These are phyloP conservation scores for Aureobasidium musti DNA, from an alignment of 2,329 filamentous ascomycete genomes.

Conservation along the genomic window DNA sequence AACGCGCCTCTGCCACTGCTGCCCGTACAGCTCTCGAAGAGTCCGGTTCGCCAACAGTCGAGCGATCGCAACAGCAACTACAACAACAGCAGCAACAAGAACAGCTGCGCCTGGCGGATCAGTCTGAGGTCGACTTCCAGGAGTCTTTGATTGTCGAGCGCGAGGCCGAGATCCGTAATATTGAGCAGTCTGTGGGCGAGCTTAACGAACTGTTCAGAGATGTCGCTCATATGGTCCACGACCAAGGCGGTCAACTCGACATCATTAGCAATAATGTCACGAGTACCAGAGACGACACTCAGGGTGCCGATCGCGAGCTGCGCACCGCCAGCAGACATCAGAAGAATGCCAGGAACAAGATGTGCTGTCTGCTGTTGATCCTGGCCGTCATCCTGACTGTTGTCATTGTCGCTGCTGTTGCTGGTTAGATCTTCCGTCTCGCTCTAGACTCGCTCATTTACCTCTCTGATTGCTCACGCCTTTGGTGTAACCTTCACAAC, in stretches of 20 bases:
- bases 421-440: slow-evolving; percentile 57
- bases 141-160: slow-evolving; percentile 94
- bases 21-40: slow-evolving; percentile 75
- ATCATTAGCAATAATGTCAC: slow-evolving; percentile 88
- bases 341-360: slow-evolving; percentile 92
- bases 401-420: slow-evolving; percentile 79
- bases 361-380: slow-evolving; percentile 87
- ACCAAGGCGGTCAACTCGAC: slow-evolving; percentile 87
- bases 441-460: background rate
- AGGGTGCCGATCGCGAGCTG: slow-evolving; percentile 82
- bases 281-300: slow-evolving; percentile 75
- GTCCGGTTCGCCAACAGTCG: slow-evolving; percentile 45
- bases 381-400: slow-evolving; percentile 86
- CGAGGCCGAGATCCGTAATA: slow-evolving; percentile 94
- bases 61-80: slow-evolving; percentile 56
- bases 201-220: slow-evolving; percentile 96
- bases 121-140: slow-evolving; percentile 97
- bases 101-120: slow-evolving; percentile 77
- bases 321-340: slow-evolving; percentile 87
- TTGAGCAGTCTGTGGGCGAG: slow-evolving; percentile 93
- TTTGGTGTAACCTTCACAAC: background rate
- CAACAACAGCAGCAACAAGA: slow-evolving; percentile 61
- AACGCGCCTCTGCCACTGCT: slow-evolving; percentile 80
- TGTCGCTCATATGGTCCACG: slow-evolving; percentile 94
- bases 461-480: background rate